Conservation (phyloP, 2,329 filamentous ascomycete species). For the Penicillium sp. region DNA sequence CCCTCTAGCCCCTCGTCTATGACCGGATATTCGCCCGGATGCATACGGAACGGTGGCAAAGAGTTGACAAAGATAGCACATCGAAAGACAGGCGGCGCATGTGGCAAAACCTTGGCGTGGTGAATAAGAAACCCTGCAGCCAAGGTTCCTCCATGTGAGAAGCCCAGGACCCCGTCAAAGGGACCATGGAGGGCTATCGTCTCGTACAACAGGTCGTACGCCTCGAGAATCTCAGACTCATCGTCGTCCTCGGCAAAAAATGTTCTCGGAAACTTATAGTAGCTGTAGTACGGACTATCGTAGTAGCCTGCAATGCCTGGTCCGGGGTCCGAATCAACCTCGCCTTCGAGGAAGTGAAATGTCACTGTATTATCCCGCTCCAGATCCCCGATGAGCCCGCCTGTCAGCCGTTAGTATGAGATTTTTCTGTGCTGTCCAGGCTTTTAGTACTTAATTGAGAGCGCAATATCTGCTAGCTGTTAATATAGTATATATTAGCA, state of each 20-base stretch:
- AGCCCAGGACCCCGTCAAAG: conserved; percentile 33
- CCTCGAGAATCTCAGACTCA: conserved; percentile 22
- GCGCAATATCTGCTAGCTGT: conserved; percentile 24
- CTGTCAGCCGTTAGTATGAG: conserved; percentile 12
- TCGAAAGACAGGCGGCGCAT: conserved; percentile 24
- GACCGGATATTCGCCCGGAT: conserved; percentile 18
- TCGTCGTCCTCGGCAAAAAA: conserved; percentile 21
- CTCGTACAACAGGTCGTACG: conserved; percentile 27
- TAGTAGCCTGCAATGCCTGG: conserved; percentile 29
- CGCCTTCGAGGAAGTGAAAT: conserved; percentile 30
- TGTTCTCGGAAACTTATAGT: conserved; percentile 28
- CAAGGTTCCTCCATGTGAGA: conserved; percentile 34
- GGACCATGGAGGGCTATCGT: conserved; percentile 22
- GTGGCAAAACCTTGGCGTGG: conserved; percentile 23
- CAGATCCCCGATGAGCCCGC: conserved; percentile 25
- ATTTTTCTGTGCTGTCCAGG: conserved; percentile 1
- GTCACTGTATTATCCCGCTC: conserved; percentile 28
- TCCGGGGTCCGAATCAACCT: conserved; percentile 26
- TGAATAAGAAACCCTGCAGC: conserved; percentile 30
- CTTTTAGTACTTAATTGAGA: conserved; percentile 24
- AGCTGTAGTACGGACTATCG: conserved; percentile 33
- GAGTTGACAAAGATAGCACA: conserved; percentile 35
- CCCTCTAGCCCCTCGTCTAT: conserved; percentile 24
- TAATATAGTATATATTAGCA: neutral
- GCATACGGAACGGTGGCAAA: conserved; percentile 30